phyloP scores from a whole-genome alignment of 495 filamentous ascomycete genomes.

The Hypoxylon intermedium region DNA sequence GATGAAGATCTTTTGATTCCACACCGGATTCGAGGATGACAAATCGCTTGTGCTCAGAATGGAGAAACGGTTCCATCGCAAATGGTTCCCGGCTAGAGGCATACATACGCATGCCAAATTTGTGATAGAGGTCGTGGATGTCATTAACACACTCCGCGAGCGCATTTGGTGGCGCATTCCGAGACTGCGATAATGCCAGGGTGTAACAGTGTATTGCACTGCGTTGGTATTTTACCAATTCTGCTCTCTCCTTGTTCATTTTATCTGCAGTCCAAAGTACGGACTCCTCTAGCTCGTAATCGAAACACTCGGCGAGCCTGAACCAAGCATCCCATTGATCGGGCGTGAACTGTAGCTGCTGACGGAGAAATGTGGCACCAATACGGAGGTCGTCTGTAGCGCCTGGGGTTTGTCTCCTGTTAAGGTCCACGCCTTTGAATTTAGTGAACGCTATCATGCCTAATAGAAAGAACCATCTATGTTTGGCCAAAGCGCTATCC shows the following conservation, averaged over 20 bases:
- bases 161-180: constrained; percentile 67
- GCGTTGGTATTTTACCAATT: constrained; percentile 78
- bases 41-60: constrained; percentile 76
- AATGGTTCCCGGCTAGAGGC: constrained; percentile 90
- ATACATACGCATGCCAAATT: constrained; percentile 90
- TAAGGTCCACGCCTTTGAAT: constrained; percentile 73
- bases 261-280: constrained; percentile 96
- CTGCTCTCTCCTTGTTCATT: constrained; percentile 81
- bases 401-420: constrained; percentile 76
- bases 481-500: constrained; percentile 69
- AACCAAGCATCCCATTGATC: constrained; percentile 98
- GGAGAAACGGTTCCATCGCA: constrained; percentile 81
- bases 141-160: constrained; percentile 68
- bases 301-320: constrained; percentile 88
- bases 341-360: constrained; percentile 83
- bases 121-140: constrained; percentile 82
- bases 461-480: constrained; percentile 91
- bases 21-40: constrained; percentile 70
- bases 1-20: constrained; percentile 75
- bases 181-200: constrained; percentile 79
- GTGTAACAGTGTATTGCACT: constrained; percentile 91
- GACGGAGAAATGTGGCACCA: constrained; percentile 78
- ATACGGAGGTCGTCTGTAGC: constrained; percentile 87
- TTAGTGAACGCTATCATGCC: constrained; percentile 87
- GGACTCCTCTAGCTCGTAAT: constrained; percentile 87